Base-by-base conservation (phyloP, 306 rosid species). In the Cicer cuneatum region DNA sequence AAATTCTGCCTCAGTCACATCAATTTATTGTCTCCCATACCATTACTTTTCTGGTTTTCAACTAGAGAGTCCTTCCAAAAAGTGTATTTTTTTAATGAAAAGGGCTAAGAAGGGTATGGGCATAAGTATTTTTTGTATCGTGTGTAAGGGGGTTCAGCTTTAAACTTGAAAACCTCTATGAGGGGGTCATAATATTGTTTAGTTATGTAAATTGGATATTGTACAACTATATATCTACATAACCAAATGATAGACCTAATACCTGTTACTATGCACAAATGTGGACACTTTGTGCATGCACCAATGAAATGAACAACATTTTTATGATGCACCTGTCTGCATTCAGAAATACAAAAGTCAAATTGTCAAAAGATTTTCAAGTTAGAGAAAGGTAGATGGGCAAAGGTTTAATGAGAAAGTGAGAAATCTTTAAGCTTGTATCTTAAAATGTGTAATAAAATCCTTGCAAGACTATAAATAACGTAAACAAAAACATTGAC, bases 271-370 rank as follows among this genome's bases (percentile, higher is more conserved):
- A 95, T 92, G 88, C 92, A 90, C 86, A 95, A 81, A 85, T 92
- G 85, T 16, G 98, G 97, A 81, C 89, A 81, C 77, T 84, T 89
- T 33, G 99, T 87, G 85, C 97, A 89, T 11, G 99, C 98, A 46
- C 99, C 98, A 47, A 95, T 90, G 80, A 95, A 95, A 62, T 92
- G 86, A 76, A 95, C 99, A 71, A 95, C 96, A 87, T 95, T 95
- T 83, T 80, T 85, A 77, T 95, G 98, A 65, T 77, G 93, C 74
- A 95, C 99, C 90, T 89, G 90, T 83, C 99, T 95, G 88, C 87
- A 84, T 83, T 70, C 57, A 78, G 47, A 79, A 71, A 58, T 57
- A 65, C 54, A 72, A 24, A 81, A 76, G 61, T 62, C 47, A 33
- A 71, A 13, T 75, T 66, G 67, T 47, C 68, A 54, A 46, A 69